Percentiles rank a stretch among this genome's conserved stretches.
Conservation (phyloP, 371 early-diverging fungal genomes). For the Saksenaea vasiformis region DNA sequence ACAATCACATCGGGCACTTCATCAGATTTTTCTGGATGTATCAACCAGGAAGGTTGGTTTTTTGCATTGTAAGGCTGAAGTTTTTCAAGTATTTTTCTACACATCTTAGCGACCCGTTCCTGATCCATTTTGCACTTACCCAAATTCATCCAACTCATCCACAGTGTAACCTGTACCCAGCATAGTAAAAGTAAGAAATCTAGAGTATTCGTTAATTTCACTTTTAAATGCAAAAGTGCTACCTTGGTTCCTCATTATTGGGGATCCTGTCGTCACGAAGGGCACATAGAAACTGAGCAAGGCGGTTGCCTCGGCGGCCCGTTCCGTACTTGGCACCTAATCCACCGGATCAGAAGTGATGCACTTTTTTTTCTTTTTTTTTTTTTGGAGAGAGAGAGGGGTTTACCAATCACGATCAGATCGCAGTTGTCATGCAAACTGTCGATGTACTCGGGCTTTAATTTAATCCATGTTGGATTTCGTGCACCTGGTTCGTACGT, state of each 20-base stretch:
- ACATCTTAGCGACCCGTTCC: neutral
- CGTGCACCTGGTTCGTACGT: constrained; percentile 59
- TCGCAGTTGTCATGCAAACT: constrained; percentile 69
- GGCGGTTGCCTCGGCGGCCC: constrained; percentile 61
- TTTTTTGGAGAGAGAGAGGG: too few species aligned
- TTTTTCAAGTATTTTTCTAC: constrained; percentile 19
- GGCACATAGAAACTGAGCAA: constrained; percentile 71
- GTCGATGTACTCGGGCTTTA: constrained; percentile 79
- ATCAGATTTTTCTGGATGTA: constrained; percentile 54
- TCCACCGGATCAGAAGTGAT: neutral
- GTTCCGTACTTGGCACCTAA: constrained; percentile 60
- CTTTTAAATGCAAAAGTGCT: too few species aligned
- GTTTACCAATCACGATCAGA: constrained; percentile 72
- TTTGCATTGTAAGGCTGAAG: constrained; percentile 41
- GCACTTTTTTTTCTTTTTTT: neutral
- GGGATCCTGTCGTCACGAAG: constrained; percentile 57
- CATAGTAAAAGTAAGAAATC: constrained; percentile 64
- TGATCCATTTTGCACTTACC: constrained; percentile 17
- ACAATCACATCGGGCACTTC: constrained; percentile 73
- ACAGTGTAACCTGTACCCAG: constrained; percentile 71
- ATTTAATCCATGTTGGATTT: constrained; percentile 70
- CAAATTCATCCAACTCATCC: constrained; percentile 52
- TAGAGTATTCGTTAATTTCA: constrained; percentile 11
- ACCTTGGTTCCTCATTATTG: constrained; percentile 24
- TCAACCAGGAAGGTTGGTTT: constrained; percentile 58